phyloP scores from a whole-genome alignment of 306 rosid genomes.

The Nissolia schottii region DNA sequence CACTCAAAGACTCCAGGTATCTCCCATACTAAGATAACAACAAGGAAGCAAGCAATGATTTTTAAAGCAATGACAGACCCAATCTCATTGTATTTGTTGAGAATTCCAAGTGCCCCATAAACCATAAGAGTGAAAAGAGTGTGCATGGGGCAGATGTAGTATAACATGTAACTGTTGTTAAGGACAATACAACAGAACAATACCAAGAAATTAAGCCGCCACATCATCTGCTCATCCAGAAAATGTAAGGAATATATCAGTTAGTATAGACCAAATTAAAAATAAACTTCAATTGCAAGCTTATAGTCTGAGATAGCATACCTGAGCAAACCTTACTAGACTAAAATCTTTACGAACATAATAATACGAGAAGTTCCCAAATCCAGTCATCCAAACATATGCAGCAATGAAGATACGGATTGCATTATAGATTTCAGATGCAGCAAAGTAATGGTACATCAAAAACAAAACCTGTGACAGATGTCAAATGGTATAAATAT shows the following conservation, averaged over 20 bases:
- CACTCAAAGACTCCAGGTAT: slow-evolving; percentile 91
- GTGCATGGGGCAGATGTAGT: slow-evolving; percentile 99
- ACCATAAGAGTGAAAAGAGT: slow-evolving; percentile 95
- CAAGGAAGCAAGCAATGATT: slow-evolving; percentile 66
- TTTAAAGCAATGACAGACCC: slow-evolving; percentile 71
- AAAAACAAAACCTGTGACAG: slow-evolving; percentile 71
- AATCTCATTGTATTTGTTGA: slow-evolving; percentile 80
- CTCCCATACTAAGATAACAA: slow-evolving; percentile 87
- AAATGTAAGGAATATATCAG: slow-evolving; percentile 3
- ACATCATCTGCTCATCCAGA: slow-evolving; percentile 87
- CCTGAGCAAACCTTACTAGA: slow-evolving; percentile 88
- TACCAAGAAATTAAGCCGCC: slow-evolving; percentile 98
- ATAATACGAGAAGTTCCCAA: slow-evolving; percentile 93
- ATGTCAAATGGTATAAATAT: slow-evolving; percentile 15
- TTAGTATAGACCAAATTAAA: slow-evolving; percentile 15
- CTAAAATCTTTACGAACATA: slow-evolving; percentile 94
- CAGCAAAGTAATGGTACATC: slow-evolving; percentile 95
- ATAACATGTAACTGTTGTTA: slow-evolving; percentile 85
- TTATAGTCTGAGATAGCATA: slow-evolving; percentile 31
- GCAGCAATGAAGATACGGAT: slow-evolving; percentile 83
- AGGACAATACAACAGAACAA: slow-evolving; percentile 74
- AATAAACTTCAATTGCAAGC: neutral
- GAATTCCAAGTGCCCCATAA: slow-evolving; percentile 75
- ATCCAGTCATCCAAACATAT: slow-evolving; percentile 99
- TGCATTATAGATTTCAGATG: slow-evolving; percentile 80